Base-by-base conservation (phyloP, 768 basidiomycete genomes). In the Guyanaporus albipodus region DNA sequence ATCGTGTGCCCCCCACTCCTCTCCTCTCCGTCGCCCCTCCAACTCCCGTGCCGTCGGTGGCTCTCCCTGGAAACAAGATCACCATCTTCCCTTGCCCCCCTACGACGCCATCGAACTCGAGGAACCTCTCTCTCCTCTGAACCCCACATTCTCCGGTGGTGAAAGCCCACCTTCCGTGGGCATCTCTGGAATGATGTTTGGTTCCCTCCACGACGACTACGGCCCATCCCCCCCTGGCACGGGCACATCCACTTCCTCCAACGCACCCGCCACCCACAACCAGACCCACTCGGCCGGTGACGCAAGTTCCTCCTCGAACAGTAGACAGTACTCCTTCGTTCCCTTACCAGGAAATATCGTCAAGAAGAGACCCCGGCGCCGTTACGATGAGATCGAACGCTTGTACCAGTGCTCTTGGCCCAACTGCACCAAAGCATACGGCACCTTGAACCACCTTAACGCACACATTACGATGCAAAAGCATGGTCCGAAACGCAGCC, bases 401-500 rank as follows among this genome's bases (percentile, higher is more conserved):
- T 69, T 95, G 42, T 97, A 97, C 63, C 78, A 79, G 46, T 97
- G 94, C 73, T 84, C 85, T 40, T 90, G 82, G 79, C 78, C 77
- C 4, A 75, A 80, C 35, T 85, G 82, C 54, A 75, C 80, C 45
- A 95, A 95, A 70, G 77, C 88, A 22, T 96, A 95, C 60, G 93
- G 93, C 24, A 96, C 93, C 4, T 75, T 97, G 39, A 97, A 99
- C 64, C 95, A 99, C 67, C 76, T 99, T 50, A 99, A 99, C 64
- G 92, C 93, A 24, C 95, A 99, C 66, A 91, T 97, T 47, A 87
- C 84, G n/a, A 96, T 96, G 90, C 95, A 97, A 67, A 89, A 89
- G 67, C 95, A 99, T 64, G 95, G 95, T 34, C 46, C 74, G 14
- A 97, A 95, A 70, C 80, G 94, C 45, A 86, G 81, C 64, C 95